These are phyloP conservation scores for Colletotrichum orbiculare DNA, from an alignment of 2,329 filamentous ascomycete genomes.

Conservation along the genomic window DNA sequence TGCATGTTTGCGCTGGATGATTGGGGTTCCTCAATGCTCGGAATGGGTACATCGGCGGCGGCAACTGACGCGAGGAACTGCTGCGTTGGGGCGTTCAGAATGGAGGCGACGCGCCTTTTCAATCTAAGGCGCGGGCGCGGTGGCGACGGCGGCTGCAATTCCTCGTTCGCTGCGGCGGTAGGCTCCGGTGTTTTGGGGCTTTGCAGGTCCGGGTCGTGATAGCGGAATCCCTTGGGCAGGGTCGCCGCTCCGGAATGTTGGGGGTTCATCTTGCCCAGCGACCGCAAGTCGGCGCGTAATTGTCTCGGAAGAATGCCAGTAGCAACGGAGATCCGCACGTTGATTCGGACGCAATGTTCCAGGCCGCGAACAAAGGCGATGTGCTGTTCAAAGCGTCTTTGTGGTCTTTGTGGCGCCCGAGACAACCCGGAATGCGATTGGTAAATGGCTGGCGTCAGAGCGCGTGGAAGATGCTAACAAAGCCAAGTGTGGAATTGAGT, in stretches of 20 bases:
- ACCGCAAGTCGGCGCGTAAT: slow-evolving; percentile 38
- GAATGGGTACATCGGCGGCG: slow-evolving; percentile 72
- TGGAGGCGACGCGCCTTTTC: slow-evolving; percentile 65
- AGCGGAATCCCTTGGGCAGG: slow-evolving; percentile 56
- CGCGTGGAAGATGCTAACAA: slow-evolving; percentile 3
- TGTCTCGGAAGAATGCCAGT: slow-evolving; percentile 19
- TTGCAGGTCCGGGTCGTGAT: slow-evolving; percentile 46
- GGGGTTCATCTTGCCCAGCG: slow-evolving; percentile 53
- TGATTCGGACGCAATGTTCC: not conserved
- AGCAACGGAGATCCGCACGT: slow-evolving; percentile 1
- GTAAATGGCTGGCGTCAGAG: slow-evolving; percentile 11
- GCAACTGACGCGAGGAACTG: slow-evolving; percentile 76
- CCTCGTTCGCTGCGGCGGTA: slow-evolving; percentile 44
- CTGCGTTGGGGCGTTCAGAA: slow-evolving; percentile 68
- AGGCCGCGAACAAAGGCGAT: slow-evolving; percentile 23
- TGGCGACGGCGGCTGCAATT: slow-evolving; percentile 58
- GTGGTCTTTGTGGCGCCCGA: slow-evolving; percentile 23
- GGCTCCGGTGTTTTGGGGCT: slow-evolving; percentile 66
- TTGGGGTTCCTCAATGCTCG: slow-evolving; percentile 70
- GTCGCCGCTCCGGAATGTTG: slow-evolving; percentile 57
- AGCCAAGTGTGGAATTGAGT: slow-evolving; percentile 2
- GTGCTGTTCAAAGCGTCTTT: slow-evolving; percentile 15
- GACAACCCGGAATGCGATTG: slow-evolving; percentile 21
- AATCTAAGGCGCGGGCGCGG: slow-evolving; percentile 65
- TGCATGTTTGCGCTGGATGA: slow-evolving; percentile 52